Percentiles rank a stretch among this genome's conserved stretches.
Evolutionary conservation across 257 asterid genomes (phyloP).

Genomic region (Przewalskia tangutica): DNA sequence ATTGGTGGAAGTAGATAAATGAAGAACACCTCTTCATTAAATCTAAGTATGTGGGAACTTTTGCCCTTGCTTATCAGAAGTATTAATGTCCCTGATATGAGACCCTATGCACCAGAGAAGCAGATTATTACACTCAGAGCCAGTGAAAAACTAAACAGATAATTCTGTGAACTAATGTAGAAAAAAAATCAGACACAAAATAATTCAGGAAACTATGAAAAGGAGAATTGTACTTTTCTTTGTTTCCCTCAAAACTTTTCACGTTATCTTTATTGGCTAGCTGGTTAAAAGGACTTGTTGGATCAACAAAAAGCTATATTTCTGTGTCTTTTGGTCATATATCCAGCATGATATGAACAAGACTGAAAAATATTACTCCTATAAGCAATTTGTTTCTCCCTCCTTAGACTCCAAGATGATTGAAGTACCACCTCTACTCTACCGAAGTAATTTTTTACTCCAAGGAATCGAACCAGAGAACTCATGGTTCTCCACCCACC

Average conservation of each 20-base stretch:
- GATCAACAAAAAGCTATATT: neutral
- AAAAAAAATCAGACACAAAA: neutral
- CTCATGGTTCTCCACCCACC: too few relatives aligned
- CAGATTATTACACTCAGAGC: neutral
- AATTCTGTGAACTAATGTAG: neutral
- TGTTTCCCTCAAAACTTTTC: neutral
- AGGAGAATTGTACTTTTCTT: neutral
- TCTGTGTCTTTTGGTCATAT: neutral
- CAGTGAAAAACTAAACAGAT: neutral
- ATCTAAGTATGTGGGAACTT: conserved; percentile 74
- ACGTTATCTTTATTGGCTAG: neutral
- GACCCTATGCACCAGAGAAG: conserved; percentile 36
- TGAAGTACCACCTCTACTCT: neutral
- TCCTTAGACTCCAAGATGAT: neutral
- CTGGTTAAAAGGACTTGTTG: neutral
- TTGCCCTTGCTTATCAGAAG: conserved; percentile 68
- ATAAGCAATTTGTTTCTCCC: neutral
- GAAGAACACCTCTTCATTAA: conserved; percentile 84
- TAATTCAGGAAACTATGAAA: neutral
- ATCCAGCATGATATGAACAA: neutral
- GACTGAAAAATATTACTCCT: neutral
- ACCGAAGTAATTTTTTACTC: too few relatives aligned
- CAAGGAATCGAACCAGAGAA: too few relatives aligned
- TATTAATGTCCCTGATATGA: conserved; percentile 45
- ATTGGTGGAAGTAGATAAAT: conserved; percentile 90